These are phyloP conservation scores for Trifolium pratense DNA, from an alignment of 306 rosid species.

Conservation along the genomic window DNA sequence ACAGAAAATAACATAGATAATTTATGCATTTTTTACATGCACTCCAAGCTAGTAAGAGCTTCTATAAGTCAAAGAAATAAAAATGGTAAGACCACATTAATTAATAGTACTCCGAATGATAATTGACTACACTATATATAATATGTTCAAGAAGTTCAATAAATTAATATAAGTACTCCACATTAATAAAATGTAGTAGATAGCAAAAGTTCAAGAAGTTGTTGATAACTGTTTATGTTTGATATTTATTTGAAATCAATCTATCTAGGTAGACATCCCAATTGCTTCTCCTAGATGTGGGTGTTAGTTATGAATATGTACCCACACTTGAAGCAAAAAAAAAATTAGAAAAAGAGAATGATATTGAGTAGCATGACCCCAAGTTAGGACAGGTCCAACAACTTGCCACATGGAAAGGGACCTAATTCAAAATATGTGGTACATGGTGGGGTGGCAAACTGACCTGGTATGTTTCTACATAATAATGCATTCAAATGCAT, in stretches of 20 bases:
- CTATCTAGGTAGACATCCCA: background rate
- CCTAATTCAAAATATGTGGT: slow-evolving; percentile 20
- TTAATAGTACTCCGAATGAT: background rate
- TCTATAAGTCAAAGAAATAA: background rate
- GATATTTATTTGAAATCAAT: background rate
- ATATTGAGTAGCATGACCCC: slow-evolving; percentile 14
- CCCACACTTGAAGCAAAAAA: background rate
- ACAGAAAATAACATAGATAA: background rate
- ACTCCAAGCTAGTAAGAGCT: background rate
- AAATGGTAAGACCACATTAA: background rate
- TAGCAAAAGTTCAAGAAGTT: slow-evolving; percentile 1
- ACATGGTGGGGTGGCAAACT: background rate
- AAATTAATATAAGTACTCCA: too few species aligned
- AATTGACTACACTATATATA: too few species aligned
- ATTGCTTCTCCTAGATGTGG: slow-evolving; percentile 10
- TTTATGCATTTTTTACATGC: background rate
- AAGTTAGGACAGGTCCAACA: slow-evolving; percentile 15
- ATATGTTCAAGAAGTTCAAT: too few species aligned
- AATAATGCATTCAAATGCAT: too few species aligned
- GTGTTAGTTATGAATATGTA: background rate
- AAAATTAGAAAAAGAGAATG: slow-evolving; percentile 1
- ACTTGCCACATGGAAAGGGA: slow-evolving; percentile 21
- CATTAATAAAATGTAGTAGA: background rate
- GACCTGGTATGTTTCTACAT: too few species aligned
- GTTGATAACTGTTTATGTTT: slow-evolving; percentile 7